Evolutionary conservation across 192 early-diverging fungal species (phyloP), one percentile per base, ranked within the genome.

Genomic region (Linnemannia zychae): DNA sequence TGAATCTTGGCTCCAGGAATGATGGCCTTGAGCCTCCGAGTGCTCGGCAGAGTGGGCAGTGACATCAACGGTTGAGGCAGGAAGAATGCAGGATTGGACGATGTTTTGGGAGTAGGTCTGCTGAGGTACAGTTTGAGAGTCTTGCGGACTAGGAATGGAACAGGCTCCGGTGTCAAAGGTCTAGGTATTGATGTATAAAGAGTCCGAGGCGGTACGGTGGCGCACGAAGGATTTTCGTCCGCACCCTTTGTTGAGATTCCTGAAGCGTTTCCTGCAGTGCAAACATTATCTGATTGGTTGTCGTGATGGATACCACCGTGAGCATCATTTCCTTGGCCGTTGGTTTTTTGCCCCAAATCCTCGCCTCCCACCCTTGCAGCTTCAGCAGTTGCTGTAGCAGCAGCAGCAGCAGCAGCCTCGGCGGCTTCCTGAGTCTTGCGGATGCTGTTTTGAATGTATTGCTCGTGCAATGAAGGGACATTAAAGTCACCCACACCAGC

Each of bases 1-100:
- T 85, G 83, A 7, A 85, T 72, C 24, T 44, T 71, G n/a, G 83
- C 83, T 40, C 83, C 77, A 13, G 83, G 83, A 34, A 85, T 85
- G 24, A 85, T 76, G 38, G 83, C 83, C 74, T 85, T 85, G 3
- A 85, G 33, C 4, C 74, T 67, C 38, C 83, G 72, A 18, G 83
- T 85, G 17, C 72, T 77, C 0, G 82, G 82, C 46, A 84, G 44
- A 18, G 52, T 84, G 0, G 82, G 82, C 0, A 84, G 73, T 1
- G 82, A 77, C 82, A 84, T 84, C 28, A 68, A 75, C 7, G 82
- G 82, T 17, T 52, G 50, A 0, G 82, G 77, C 40, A 84, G 33
- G n/a, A 75, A 84, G 38, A 75, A 84, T 2, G 72, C 71, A 31
- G 67, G 31, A 46, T 66, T 84, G 15, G 78, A 76, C 20, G 77